Evolutionary conservation across 495 filamentous ascomycete genomes (phyloP).

Genomic region (Tuber borchii): DNA sequence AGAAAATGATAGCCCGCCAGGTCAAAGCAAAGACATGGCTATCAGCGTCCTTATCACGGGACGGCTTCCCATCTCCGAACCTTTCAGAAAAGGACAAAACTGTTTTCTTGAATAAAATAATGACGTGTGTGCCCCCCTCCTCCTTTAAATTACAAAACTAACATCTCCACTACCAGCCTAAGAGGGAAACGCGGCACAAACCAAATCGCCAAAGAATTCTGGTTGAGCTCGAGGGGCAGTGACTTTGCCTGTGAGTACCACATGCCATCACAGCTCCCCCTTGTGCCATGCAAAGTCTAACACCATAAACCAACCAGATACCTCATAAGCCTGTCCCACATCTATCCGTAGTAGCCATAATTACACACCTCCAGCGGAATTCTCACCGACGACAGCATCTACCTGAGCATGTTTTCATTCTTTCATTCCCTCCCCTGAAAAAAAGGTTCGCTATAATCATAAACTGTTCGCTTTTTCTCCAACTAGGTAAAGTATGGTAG

Average conservation of each 20-base stretch:
- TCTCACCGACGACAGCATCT: background rate
- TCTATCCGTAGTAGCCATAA: background rate
- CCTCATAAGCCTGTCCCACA: background rate
- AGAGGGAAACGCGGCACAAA: conserved; percentile 38
- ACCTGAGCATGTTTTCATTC: background rate
- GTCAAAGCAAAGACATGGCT: conserved; percentile 58
- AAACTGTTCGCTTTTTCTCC: background rate
- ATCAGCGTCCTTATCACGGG: conserved; percentile 50
- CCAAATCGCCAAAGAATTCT: conserved; percentile 41
- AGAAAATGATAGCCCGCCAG: conserved; percentile 63
- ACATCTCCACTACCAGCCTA: conserved; percentile 44
- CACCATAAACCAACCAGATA: background rate
- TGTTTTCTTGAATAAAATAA: conserved; percentile 55
- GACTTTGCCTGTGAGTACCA: conserved; percentile 37
- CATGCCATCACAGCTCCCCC: background rate
- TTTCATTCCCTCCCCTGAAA: background rate
- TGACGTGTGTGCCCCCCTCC: conserved; percentile 47
- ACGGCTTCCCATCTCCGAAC: conserved; percentile 56
- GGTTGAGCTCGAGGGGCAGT: conserved; percentile 40
- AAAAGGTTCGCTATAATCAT: background rate
- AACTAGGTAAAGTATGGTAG: background rate
- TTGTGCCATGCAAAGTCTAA: background rate
- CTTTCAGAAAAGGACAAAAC: conserved; percentile 57
- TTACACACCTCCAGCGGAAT: background rate
- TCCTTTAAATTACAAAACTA: conserved; percentile 42